Percentiles rank a stretch among this genome's conserved stretches.
phyloP scores from a whole-genome alignment of 495 filamentous ascomycete genomes.

The Penicillium lividum region DNA sequence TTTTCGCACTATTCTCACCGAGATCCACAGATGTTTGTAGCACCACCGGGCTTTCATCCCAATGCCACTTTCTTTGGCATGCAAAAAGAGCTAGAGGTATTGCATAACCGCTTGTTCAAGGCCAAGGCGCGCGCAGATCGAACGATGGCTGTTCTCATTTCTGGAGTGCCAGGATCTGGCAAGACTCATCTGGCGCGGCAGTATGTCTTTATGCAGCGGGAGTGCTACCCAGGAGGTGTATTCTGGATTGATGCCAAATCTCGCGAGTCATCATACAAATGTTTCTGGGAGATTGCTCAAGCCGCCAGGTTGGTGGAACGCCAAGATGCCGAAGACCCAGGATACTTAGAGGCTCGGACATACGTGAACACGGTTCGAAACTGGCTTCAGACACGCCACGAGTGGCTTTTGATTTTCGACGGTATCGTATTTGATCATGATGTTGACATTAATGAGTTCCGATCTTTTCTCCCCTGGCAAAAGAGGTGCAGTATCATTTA shows the following conservation, averaged over 20 bases:
- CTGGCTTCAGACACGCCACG: conserved; percentile 70
- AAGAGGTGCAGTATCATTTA: conserved; percentile 72
- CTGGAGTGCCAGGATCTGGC: conserved; percentile 73
- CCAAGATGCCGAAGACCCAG: conserved; percentile 37
- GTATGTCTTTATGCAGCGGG: conserved; percentile 70
- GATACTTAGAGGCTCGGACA: conserved; percentile 46
- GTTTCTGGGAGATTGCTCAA: conserved; percentile 76
- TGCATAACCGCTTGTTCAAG: conserved; percentile 69
- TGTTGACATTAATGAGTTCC: conserved; percentile 56
- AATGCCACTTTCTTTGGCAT: conserved; percentile 78
- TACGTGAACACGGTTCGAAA: conserved; percentile 62
- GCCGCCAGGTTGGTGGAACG: conserved; percentile 54
- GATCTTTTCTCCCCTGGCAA: conserved; percentile 69
- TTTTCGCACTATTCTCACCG: conserved; percentile 25
- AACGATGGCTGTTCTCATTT: conserved; percentile 68
- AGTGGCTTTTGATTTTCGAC: conserved; percentile 78
- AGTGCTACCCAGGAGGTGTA: conserved; percentile 70
- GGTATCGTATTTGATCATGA: conserved; percentile 67
- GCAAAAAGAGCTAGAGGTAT: conserved; percentile 63
- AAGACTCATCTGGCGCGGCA: conserved; percentile 82
- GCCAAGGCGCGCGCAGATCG: conserved; percentile 60
- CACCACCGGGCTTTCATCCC: conserved; percentile 73
- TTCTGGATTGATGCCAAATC: conserved; percentile 80
- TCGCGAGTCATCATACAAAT: conserved; percentile 60
- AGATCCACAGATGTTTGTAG: conserved; percentile 55